Base-by-base conservation (phyloP, 768 basidiomycete species). In the Coprinopsis sp. region DNA sequence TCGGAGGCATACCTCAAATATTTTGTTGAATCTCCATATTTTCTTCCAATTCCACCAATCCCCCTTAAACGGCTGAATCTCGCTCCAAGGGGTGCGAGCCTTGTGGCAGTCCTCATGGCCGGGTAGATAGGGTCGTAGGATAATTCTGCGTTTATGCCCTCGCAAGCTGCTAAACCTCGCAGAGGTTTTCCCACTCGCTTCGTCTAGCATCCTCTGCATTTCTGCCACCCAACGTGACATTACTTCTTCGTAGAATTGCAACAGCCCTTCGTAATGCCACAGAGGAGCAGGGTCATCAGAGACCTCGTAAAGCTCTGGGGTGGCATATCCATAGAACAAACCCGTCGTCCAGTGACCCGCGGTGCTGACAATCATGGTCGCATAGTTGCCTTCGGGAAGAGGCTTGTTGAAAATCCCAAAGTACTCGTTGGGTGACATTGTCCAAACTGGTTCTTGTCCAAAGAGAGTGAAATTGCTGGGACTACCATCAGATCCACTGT, bases 331-430 rank as follows among this genome's bases (percentile, higher is more conserved):
- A 6, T 61, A 58, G 57, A 85, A 73, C 19, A 80, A 54, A 0
- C 71, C 74, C 4, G 77, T 76, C 1, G 81, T 84, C 84, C 84
- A 86, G 58, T 85, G 84, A 1, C 82, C 83, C 3, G 65, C 84
- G 0, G 83, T 85, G 61, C 73, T 81, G 22, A 78, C 73, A 47
- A 86, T 55, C 60, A 86, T 65, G 8, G 81, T 84, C 33, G 72
- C 72, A 58, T 82, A 86, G 51, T 79, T 76, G 5, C 59, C 71
- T 16, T 68, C 53, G 3, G 80, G 80, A 1, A 71, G 63, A 8
- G 72, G 69, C 1, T 64, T 59, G 8, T 74, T 60, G 62, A 85
- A 77, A 14, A 71, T 53, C 23, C 66, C 60, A 54, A 82, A 64
- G 61, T 83, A 83, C 37, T 78, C 75, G 1, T 64, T 56, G 3